phyloP scores from a whole-genome alignment of 768 basidiomycete genomes.

The Collybiopsis confluens region DNA sequence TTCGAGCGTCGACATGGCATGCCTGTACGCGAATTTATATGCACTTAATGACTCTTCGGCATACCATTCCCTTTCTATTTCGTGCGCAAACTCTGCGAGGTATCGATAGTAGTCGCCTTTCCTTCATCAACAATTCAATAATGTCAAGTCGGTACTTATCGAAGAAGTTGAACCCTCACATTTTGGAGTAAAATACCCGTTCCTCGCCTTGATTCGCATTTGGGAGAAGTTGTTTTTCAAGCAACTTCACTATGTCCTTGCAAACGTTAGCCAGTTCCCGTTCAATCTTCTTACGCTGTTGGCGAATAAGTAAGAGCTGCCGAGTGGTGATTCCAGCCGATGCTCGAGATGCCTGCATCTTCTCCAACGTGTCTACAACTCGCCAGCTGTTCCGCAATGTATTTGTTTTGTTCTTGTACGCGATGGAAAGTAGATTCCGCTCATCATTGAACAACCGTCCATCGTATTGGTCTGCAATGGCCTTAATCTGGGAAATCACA shows the following conservation, averaged over 20 bases:
- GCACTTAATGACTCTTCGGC: conserved; percentile 77
- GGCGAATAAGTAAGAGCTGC: conserved; percentile 64
- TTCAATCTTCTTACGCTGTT: conserved; percentile 74
- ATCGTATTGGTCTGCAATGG: conserved; percentile 61
- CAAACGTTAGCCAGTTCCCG: conserved; percentile 72
- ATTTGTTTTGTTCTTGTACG: conserved; percentile 89
- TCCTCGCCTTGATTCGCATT: conserved; percentile 71
- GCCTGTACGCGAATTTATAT: conserved; percentile 83
- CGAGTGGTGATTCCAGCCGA: conserved; percentile 28
- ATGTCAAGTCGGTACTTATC: neutral
- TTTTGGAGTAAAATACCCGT: conserved; percentile 87
- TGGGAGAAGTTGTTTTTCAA: conserved; percentile 47
- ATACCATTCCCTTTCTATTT: conserved; percentile 61
- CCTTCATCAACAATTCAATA: conserved; percentile 37
- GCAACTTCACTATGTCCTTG: conserved; percentile 69
- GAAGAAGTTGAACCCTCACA: conserved; percentile 39
- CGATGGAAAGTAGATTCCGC: conserved; percentile 83
- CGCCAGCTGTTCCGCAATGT: conserved; percentile 83
- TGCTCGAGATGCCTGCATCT: conserved; percentile 51
- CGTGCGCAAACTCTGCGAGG: conserved; percentile 79
- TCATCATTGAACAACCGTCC: conserved; percentile 76
- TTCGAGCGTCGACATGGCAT: conserved; percentile 69
- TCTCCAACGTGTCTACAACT: conserved; percentile 71
- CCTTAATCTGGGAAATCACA: conserved; percentile 76
- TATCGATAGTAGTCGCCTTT: conserved; percentile 91